Conservation (phyloP, 768 basidiomycete genomes). For the Trametes cingulata region DNA sequence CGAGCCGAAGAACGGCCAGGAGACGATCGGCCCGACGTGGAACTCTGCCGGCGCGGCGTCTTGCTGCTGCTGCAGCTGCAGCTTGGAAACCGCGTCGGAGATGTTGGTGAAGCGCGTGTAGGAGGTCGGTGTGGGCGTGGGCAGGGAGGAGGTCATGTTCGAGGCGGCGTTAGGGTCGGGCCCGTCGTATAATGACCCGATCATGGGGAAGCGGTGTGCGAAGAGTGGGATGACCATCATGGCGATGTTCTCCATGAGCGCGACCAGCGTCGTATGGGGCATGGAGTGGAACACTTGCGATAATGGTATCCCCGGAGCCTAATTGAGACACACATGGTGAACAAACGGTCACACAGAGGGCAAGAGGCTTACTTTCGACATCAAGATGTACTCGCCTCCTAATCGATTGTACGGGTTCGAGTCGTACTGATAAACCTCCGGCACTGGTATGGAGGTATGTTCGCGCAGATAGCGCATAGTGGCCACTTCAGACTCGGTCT, state of each 20-base stretch:
- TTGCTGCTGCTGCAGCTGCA: constrained; percentile 4
- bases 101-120: constrained; percentile 19
- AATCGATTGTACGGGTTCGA: constrained; percentile 83
- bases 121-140: constrained; percentile 31
- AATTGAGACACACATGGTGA: constrained; percentile 6
- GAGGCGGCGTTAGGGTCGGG: constrained; percentile 30
- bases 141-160: constrained; percentile 20
- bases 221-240: constrained; percentile 70
- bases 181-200: constrained; percentile 74
- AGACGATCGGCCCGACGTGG: constrained; percentile 79
- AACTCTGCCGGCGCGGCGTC: constrained; percentile 40
- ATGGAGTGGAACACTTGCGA: constrained; percentile 71
- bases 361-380: constrained; percentile 67
- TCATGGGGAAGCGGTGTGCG: constrained; percentile 70
- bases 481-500: constrained; percentile 86
- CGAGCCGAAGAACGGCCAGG: constrained; percentile 90
- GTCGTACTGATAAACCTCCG: constrained; percentile 74
- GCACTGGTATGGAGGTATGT: constrained; percentile 71
- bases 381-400: constrained; percentile 83
- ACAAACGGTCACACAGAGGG: neutral
- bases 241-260: constrained; percentile 69
- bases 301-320: constrained; percentile 78
- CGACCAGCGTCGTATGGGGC: constrained; percentile 61
- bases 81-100: constrained; percentile 13
- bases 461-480: constrained; percentile 80